Base-by-base conservation (phyloP, 2,329 filamentous ascomycete genomes). In the Cytospora piceicola region DNA sequence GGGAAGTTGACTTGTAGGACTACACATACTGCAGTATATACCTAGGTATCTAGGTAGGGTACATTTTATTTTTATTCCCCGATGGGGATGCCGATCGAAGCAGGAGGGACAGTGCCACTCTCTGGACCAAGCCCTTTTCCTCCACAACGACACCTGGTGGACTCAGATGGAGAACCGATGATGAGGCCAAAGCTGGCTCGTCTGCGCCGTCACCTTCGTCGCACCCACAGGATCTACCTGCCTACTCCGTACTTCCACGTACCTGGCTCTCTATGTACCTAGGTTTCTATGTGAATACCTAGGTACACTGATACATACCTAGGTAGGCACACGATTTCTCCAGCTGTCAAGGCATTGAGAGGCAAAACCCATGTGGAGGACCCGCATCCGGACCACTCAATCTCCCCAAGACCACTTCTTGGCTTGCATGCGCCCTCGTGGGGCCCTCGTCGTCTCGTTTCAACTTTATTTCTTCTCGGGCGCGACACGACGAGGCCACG, bases 171-270 rank as follows among this genome's bases (percentile, higher is more conserved):
- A 39, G 36, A 39, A 42, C 20, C 39, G 17, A n/a, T 20, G 17
- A 42, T 20, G 17, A 42, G 39, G 39, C 39, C 17, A 20, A 42
- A n/a, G 20, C 39, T n/a, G 20, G 39, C 15, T 36, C 12, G 14
- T 34, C 11, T 8, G 12, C 39, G 42, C 20, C 17, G 20, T 22
- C 6, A 22, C 46, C 24, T 49, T 22, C n/a, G 7, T 24, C n/a
- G 46, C 46, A 24, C 14, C 46, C 46, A 49, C 46, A 49, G n/a
- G 46, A 49, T 49, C 46, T 49, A 49, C 46, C 46, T 49, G n/a
- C 46, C n/a, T 49, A 12, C 46, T 24, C 46, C n/a, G 46, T 49
- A 49, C n/a, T 22, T 22, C 42, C 36, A 39, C 36, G 5, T 17
- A 20, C 24, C 20, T 4, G 15, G 11, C 3, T n/a, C n/a, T n/a